Percentiles rank a stretch among this genome's conserved stretches.
Evolutionary conservation across 805 yeast genomes (phyloP).

Genomic region (Monosporozyma unispora): DNA sequence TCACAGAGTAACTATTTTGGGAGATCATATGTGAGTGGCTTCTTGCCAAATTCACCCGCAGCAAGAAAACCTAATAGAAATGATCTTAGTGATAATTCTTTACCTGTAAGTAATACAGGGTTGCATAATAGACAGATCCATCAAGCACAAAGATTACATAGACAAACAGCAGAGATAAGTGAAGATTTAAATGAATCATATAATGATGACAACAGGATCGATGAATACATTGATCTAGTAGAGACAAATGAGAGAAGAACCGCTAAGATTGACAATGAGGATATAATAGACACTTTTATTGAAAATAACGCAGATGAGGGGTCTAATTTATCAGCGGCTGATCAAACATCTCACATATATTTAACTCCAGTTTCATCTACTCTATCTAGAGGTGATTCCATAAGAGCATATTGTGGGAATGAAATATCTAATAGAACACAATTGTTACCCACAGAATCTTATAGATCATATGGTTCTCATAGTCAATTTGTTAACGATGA

Average conservation of each 20-base stretch:
- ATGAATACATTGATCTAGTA: constrained; percentile 9
- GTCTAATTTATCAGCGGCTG: neutral
- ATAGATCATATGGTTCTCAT: neutral
- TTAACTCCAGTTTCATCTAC: constrained; percentile 14
- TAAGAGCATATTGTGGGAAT: neutral
- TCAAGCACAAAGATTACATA: constrained; percentile 22
- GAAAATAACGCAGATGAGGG: neutral
- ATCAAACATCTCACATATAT: constrained; percentile 7
- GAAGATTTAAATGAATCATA: constrained; percentile 19
- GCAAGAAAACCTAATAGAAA: neutral
- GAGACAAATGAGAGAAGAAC: constrained; percentile 6
- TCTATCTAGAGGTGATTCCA: neutral
- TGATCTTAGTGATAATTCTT: constrained; percentile 3
- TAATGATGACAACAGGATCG: constrained; percentile 11
- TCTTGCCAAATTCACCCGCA: constrained; percentile 18
- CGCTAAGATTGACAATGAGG: constrained; percentile 2
- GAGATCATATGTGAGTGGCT: constrained; percentile 24
- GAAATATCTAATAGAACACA: neutral
- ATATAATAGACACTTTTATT: neutral
- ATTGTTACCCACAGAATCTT: neutral
- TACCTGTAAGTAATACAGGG: constrained; percentile 10
- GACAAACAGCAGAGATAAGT: constrained; percentile 29
- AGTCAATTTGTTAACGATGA: neutral
- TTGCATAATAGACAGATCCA: constrained; percentile 15
- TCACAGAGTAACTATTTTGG: constrained; percentile 17